phyloP scores from a whole-genome alignment of 2,329 filamentous ascomycete species.

The Ascochyta rabiei region DNA sequence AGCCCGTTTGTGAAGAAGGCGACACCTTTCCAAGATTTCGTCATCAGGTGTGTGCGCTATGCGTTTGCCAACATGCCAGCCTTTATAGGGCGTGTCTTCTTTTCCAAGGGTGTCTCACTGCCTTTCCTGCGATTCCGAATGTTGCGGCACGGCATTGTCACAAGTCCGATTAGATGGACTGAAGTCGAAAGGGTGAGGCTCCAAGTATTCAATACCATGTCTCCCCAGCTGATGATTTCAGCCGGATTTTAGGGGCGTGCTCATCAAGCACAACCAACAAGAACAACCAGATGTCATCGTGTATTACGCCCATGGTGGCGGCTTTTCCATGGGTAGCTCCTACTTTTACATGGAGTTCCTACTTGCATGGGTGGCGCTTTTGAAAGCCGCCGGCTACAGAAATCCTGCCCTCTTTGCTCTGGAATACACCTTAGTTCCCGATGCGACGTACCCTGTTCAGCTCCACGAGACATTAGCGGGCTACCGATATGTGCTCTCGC shows the following conservation, averaged over 20 bases:
- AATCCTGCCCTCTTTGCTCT: conserved; percentile 82
- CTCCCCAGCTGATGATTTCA: conserved; percentile 12
- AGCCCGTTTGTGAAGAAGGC: conserved; percentile 71
- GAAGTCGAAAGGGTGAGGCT: conserved; percentile 60
- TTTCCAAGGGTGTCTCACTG: conserved; percentile 73
- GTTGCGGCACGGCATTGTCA: conserved; percentile 71
- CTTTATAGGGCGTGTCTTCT: conserved; percentile 74
- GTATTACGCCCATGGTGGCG: conserved; percentile 83
- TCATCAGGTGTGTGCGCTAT: conserved; percentile 78
- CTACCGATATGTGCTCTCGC: conserved; percentile 71
- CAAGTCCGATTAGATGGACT: conserved; percentile 67
- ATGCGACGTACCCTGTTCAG: conserved; percentile 74
- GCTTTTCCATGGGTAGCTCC: conserved; percentile 80
- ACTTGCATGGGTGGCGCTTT: conserved; percentile 70
- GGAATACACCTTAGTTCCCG: conserved; percentile 81
- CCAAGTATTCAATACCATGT: not conserved
- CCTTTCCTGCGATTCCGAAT: conserved; percentile 79
- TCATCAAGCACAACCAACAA: conserved; percentile 68
- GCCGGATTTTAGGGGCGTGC: conserved; percentile 67
- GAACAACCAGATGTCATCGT: conserved; percentile 75
- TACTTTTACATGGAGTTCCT: conserved; percentile 86
- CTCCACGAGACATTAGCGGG: conserved; percentile 71
- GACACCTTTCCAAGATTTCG: conserved; percentile 77
- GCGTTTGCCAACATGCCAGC: conserved; percentile 75
- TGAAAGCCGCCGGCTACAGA: conserved; percentile 68